A percentile compares a stretch with the other conserved stretches of the same genome.
Evolutionary conservation across 83 land plant species (phyloP).

Genomic region (Diphasiastrum complanatum): DNA sequence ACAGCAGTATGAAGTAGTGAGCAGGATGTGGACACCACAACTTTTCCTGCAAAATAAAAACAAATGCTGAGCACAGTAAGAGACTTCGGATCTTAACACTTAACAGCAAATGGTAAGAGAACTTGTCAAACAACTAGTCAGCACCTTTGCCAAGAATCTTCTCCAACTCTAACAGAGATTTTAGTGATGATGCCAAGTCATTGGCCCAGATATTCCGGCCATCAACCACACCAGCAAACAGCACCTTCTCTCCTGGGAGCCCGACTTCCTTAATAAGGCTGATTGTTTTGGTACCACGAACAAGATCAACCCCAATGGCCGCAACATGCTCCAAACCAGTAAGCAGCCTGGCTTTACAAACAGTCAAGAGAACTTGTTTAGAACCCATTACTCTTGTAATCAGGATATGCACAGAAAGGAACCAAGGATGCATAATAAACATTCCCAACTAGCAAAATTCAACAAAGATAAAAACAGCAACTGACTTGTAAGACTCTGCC

Average conservation of each 20-base stretch:
- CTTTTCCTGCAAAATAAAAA: constrained; percentile 20
- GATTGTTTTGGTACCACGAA: constrained; percentile 42
- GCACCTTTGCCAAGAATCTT: constrained; percentile 30
- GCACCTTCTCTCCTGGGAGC: constrained; percentile 28
- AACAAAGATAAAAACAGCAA: not conserved
- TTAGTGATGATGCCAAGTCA: constrained; percentile 37
- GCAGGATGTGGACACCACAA: constrained; percentile 51
- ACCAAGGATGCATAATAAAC: not conserved
- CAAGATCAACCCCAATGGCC: constrained; percentile 43
- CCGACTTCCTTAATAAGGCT: constrained; percentile 31
- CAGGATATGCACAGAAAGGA: not conserved
- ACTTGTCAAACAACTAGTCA: too few species aligned
- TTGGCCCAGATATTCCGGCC: constrained; percentile 54
- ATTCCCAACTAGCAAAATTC: not conserved
- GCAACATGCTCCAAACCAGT: constrained; percentile 28
- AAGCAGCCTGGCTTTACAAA: constrained; percentile 16
- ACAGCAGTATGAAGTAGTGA: constrained; percentile 55
- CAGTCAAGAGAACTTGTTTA: too few species aligned
- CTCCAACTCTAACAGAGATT: constrained; percentile 18
- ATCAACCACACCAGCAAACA: constrained; percentile 47
- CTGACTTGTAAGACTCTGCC: constrained; percentile 55
- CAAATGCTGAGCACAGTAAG: too few species aligned
- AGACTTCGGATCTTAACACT: too few species aligned
- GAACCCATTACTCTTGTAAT: not conserved
- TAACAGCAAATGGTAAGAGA: too few species aligned